Base-by-base conservation (phyloP, 768 basidiomycete genomes). In the Termitomyces sp. region DNA sequence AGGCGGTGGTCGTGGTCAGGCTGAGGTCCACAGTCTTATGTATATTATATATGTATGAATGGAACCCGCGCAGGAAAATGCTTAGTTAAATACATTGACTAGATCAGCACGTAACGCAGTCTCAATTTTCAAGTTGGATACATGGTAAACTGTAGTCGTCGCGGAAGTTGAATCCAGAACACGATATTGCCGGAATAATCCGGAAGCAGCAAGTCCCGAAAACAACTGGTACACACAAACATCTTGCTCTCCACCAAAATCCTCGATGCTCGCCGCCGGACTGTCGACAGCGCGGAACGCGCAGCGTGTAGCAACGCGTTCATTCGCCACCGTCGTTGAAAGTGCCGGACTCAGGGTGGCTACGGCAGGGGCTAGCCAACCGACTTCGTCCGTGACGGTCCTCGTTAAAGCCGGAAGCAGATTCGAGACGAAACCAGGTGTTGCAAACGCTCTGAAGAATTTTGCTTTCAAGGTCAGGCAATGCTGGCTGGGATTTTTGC, bases 391-490 rank as follows among this genome's bases (percentile, higher is more conserved):
- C 55, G 84, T 99, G 68, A 93, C 94, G 51, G 79, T 98, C 66
- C 82, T 96, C 61, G 85, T 97, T 72, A 96, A 94, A 73, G 96
- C 92, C 56, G 96, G 96, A 55, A 86, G 86, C 68, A 79, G 97
- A 67, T 94, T 85, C 71, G 90, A 99, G 79, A 74, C 85, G 61
- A 88, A 88, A 69, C 84, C 93, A 44, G 96, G 96, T 65, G 84
- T 94, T 58, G 94, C 96, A 2, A 92, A 96, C 77, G 88, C 85
- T 60, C 81, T 98, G 73, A 97, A 97, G 83, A 95, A 94, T 84
- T 98, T 94, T 82, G 89, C 94, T 59, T 98, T 96, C 87, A 98
- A 97, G 90, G 96, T 98, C 68, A 30, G 46, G 13, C 48, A 49
- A 5, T 54, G 35, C 20, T 22, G 24, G 32, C 32, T 22, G 51